Percentiles rank a stretch among this genome's conserved stretches.
Evolutionary conservation across 352 stramenopile species (phyloP).

Genomic region (Phytophthora pini): DNA sequence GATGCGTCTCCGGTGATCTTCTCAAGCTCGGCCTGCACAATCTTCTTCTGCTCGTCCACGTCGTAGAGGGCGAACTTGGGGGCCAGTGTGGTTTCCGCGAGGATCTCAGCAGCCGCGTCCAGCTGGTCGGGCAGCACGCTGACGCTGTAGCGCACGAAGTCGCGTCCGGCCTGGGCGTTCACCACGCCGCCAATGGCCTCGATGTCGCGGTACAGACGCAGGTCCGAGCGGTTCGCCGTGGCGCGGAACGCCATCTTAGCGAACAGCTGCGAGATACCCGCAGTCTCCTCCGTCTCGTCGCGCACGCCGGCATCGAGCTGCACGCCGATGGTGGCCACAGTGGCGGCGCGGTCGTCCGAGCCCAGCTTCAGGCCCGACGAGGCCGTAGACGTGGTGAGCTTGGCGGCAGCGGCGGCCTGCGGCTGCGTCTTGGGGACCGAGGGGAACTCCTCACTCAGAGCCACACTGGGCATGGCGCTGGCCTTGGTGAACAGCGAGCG

Average conservation of each 20-base stretch:
- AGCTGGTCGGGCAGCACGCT: slow-evolving; percentile 76
- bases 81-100: slow-evolving; percentile 80
- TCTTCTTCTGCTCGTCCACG: slow-evolving; percentile 73
- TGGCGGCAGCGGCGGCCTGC: slow-evolving; percentile 27
- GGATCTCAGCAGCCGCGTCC: slow-evolving; percentile 69
- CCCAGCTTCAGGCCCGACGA: slow-evolving; percentile 66
- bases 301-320: slow-evolving; percentile 66
- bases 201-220: slow-evolving; percentile 85
- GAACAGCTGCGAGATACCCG: slow-evolving; percentile 82
- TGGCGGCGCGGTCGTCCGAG: slow-evolving; percentile 53
- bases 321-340: slow-evolving; percentile 72
- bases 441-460: slow-evolving; percentile 73
- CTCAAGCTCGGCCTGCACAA: slow-evolving; percentile 65
- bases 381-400: slow-evolving; percentile 48
- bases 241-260: slow-evolving; percentile 87
- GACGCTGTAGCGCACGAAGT: slow-evolving; percentile 84
- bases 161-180: slow-evolving; percentile 60
- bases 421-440: slow-evolving; percentile 48
- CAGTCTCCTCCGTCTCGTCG: slow-evolving; percentile 72
- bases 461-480: slow-evolving; percentile 61
- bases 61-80: slow-evolving; percentile 85
- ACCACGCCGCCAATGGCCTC: slow-evolving; percentile 80
- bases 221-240: slow-evolving; percentile 74
- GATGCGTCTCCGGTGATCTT: slow-evolving; percentile 46
- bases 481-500: slow-evolving; percentile 77